Base-by-base conservation (phyloP, 768 basidiomycete species). In the Trametes cingulata region DNA sequence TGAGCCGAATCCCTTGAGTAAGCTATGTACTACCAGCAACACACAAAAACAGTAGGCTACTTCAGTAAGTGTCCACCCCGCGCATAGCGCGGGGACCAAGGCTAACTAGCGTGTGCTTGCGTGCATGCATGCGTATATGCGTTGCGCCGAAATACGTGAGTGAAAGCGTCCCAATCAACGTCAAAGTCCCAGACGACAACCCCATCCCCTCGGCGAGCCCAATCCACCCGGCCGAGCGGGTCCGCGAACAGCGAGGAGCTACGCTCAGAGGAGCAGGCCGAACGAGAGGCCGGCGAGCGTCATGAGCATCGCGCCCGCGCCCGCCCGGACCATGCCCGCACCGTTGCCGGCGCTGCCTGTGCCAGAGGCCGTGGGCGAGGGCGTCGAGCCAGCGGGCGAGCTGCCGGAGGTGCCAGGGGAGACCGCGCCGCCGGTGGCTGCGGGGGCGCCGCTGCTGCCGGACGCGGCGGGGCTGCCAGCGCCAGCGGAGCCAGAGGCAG, bases 281-380 rank as follows among this genome's bases (percentile, higher is more conserved):
- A 58, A 35, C 19, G 61, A 47, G 46, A 63, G 61, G 22, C 56
- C 56, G 25, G 40, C 56, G 41, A 63, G 52, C 47, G 61, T 42
- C 39, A 63, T 27, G 56, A 58, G n/a, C 22, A 72, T 69, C 39
- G 75, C 77, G 53, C 73, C 71, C 52, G 72, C 67, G 41, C 74
- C 70, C 37, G 74, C 57, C 39, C 65, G 68, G 19, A 75, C 47
- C 7, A 52, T 35, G 41, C 54, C 63, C 17, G 57, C 58, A 43
- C 51, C 51, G 51, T 58, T 58, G 45, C 19, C n/a, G 10, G 53
- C 40, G 29, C n/a, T n/a, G n/a, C n/a, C n/a, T n/a, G n/a, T 50
- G 42, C 8, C 33, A 19, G 59, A 54, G 40, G 56, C 61, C 39
- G 33, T 53, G 22, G 63, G 46, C 53, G 63, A 59, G 45, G 52